Conservation (phyloP, 2,329 filamentous ascomycete genomes). For the Sordariomycetes sp. region DNA sequence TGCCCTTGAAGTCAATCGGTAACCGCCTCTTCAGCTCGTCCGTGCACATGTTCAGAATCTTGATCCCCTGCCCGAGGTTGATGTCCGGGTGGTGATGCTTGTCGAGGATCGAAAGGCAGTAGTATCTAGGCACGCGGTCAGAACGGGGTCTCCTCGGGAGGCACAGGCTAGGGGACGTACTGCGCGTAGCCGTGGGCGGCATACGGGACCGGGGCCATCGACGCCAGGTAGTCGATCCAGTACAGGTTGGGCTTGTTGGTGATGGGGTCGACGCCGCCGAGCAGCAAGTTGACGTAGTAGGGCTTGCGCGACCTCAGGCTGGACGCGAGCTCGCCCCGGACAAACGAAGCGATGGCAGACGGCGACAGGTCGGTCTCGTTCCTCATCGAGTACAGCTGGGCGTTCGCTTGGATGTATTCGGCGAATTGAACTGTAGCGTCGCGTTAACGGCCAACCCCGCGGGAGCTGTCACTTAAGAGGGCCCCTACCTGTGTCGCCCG, state of each 20-base stretch:
- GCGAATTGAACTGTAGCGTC: conserved; percentile 74
- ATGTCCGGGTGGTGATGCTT: conserved; percentile 98
- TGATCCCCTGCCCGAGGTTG: conserved; percentile 74
- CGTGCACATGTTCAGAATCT: conserved; percentile 87
- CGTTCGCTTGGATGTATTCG: conserved; percentile 97
- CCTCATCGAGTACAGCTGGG: conserved; percentile 96
- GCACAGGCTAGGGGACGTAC: conserved; percentile 33
- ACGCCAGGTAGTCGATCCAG: conserved; percentile 95
- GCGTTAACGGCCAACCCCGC: not conserved
- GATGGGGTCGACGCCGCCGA: conserved; percentile 88
- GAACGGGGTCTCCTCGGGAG: not conserved
- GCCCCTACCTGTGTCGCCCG: conserved; percentile 74
- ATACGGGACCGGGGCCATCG: conserved; percentile 78
- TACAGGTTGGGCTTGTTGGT: conserved; percentile 83
- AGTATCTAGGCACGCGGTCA: conserved; percentile 49
- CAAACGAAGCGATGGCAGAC: conserved; percentile 79
- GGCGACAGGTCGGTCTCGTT: conserved; percentile 89
- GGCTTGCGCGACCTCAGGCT: conserved; percentile 85
- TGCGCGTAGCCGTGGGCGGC: conserved; percentile 97
- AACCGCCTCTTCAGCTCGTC: conserved; percentile 94
- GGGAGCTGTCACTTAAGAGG: conserved; percentile 1
- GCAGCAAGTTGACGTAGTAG: conserved; percentile 91
- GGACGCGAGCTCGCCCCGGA: conserved; percentile 82
- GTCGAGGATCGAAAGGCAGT: conserved; percentile 93
- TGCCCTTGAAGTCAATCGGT: conserved; percentile 98